Evolutionary conservation across 768 basidiomycete genomes (phyloP).

Genomic region (Kwoniella newhampshirensis): DNA sequence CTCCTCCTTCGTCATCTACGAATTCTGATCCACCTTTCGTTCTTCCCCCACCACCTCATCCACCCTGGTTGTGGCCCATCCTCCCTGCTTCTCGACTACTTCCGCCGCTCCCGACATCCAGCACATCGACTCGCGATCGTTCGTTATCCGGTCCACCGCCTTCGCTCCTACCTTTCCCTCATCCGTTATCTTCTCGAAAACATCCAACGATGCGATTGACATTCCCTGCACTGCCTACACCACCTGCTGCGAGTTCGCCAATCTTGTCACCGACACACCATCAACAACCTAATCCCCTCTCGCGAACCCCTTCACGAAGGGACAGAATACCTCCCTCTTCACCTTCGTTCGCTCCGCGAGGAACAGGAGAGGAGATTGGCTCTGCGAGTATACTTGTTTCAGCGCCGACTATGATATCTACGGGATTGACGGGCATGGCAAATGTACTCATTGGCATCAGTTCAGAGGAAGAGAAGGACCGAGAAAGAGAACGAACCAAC

Average conservation of each 20-base stretch:
- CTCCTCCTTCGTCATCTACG: slow-evolving; percentile 11
- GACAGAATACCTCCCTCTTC: slow-evolving; percentile 1
- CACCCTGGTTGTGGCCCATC: slow-evolving; percentile 43
- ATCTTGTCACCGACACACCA: slow-evolving; percentile 4
- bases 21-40: slow-evolving; percentile 15
- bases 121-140: not conserved
- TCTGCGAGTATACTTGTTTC: not conserved
- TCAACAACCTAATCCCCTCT: not conserved
- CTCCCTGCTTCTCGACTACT: not conserved
- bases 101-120: too few species aligned
- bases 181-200: slow-evolving; percentile 30
- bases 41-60: slow-evolving; percentile 36
- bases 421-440: slow-evolving; percentile 5
- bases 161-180: slow-evolving; percentile 32
- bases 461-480: not conserved
- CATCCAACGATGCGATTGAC: slow-evolving; percentile 44
- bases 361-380: not conserved
- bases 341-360: not conserved
- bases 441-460: slow-evolving; percentile 1
- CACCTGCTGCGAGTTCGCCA: slow-evolving; percentile 5
- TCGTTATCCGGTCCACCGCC: not conserved
- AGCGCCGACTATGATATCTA: not conserved
- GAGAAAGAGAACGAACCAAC: not conserved
- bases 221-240: slow-evolving; percentile 27
- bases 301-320: slow-evolving; percentile 5